phyloP scores from a whole-genome alignment of 495 filamentous ascomycete genomes.

The Penicillium bovifimosum region DNA sequence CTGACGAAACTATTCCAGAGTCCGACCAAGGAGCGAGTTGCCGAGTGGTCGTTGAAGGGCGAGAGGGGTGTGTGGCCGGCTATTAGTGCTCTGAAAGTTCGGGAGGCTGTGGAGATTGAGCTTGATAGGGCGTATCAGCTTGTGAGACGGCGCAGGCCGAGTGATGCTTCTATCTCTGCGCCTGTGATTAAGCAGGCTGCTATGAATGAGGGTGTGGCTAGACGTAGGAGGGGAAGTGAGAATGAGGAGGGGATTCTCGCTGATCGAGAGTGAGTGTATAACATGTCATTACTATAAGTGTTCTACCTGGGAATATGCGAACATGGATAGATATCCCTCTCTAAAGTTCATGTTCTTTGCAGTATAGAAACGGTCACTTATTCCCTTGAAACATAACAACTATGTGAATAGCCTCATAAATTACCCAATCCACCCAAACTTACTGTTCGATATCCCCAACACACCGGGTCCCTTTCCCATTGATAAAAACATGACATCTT shows the following conservation, averaged over 20 bases:
- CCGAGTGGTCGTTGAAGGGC: conserved; percentile 81
- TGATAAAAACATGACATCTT: neutral
- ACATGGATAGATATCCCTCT: too few relatives aligned
- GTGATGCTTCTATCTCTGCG: conserved; percentile 18
- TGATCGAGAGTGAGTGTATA: conserved; percentile 18
- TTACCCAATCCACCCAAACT: too few relatives aligned
- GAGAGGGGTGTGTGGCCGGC: conserved; percentile 91
- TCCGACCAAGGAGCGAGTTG: conserved; percentile 66
- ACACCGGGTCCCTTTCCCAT: neutral
- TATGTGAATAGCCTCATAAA: too few relatives aligned
- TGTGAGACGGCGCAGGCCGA: conserved; percentile 56
- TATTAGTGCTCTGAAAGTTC: conserved; percentile 71
- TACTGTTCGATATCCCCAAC: neutral
- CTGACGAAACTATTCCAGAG: conserved; percentile 73
- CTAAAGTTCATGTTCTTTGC: too few relatives aligned
- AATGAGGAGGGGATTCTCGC: conserved; percentile 26
- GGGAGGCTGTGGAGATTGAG: conserved; percentile 84
- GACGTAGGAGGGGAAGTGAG: conserved; percentile 23
- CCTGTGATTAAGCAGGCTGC: conserved; percentile 8
- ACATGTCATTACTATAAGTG: neutral
- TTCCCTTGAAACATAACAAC: too few relatives aligned
- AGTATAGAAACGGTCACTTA: too few relatives aligned
- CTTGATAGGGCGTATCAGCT: conserved; percentile 78
- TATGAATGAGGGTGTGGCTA: conserved; percentile 29
- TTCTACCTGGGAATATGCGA: too few relatives aligned